Percentiles rank a stretch among this genome's conserved stretches.
Conservation (phyloP, 179 eudicot genomes). For the Spinacia oleracea region DNA sequence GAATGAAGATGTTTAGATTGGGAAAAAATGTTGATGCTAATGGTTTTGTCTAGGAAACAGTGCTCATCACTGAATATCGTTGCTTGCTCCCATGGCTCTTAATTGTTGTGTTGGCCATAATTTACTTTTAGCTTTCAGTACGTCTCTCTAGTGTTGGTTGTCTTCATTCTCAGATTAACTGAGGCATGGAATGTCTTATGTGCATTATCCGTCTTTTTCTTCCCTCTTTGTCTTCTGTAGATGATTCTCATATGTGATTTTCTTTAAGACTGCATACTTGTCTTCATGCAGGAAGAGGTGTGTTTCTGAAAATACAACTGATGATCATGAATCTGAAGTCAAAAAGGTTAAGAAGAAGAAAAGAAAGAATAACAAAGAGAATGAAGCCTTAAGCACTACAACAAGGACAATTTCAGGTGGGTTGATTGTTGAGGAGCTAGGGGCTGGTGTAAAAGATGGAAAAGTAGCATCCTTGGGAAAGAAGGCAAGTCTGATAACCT, state of each 20-base stretch:
- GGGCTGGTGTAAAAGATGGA: slow-evolving; percentile 57
- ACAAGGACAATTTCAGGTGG: no score
- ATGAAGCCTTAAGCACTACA: slow-evolving; percentile 3
- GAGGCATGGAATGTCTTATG: no score
- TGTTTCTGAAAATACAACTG: slow-evolving; percentile 5
- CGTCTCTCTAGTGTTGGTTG: not conserved
- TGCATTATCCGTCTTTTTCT: not conserved
- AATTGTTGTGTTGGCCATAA: not conserved
- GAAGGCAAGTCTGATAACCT: slow-evolving; percentile 44
- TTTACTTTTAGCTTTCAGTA: not conserved
- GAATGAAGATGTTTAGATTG: no score
- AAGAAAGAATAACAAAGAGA: slow-evolving; percentile 34
- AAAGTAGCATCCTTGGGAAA: slow-evolving; percentile 64
- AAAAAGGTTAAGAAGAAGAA: slow-evolving; percentile 42
- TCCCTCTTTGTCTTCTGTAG: not conserved
- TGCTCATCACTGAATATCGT: not conserved
- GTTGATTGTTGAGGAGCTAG: no score
- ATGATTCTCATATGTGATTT: not conserved
- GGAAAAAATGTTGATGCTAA: not conserved
- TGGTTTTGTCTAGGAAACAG: not conserved
- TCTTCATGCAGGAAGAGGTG: slow-evolving; percentile 21
- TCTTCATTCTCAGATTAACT: no score
- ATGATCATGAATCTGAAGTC: slow-evolving; percentile 26
- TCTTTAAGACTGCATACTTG: not conserved
- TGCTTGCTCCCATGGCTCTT: not conserved